These are phyloP conservation scores for Mortierella sp. DNA, from an alignment of 371 early-diverging fungal genomes.

Conservation along the genomic window DNA sequence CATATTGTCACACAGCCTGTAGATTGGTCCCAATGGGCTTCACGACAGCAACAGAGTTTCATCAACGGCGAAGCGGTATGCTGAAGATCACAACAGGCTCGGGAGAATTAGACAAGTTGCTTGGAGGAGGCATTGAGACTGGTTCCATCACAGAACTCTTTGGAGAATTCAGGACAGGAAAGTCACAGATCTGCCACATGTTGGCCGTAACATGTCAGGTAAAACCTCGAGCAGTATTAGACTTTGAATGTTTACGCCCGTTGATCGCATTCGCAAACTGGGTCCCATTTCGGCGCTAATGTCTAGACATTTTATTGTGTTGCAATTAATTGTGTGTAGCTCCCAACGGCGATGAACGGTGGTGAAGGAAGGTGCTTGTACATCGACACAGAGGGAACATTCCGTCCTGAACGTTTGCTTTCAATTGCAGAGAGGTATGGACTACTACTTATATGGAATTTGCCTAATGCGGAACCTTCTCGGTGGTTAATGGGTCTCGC, in stretches of 20 bases:
- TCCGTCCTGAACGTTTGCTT: slow-evolving; percentile 94
- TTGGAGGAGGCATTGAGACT: slow-evolving; percentile 99
- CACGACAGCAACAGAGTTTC: slow-evolving; percentile 96
- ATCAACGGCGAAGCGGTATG: slow-evolving; percentile 90
- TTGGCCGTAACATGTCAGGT: slow-evolving; percentile 98
- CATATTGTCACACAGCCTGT: slow-evolving; percentile 70
- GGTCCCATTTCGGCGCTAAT: no score
- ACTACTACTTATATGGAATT: background rate
- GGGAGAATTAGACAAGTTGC: slow-evolving; percentile 94
- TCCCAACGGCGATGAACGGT: slow-evolving; percentile 91
- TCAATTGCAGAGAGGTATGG: slow-evolving; percentile 91
- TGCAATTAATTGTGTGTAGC: slow-evolving; percentile 61
- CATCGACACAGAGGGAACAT: slow-evolving; percentile 99
- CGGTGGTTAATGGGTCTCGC: background rate
- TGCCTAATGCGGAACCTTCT: background rate
- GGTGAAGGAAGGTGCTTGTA: slow-evolving; percentile 98
- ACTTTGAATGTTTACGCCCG: no score
- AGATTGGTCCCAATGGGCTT: slow-evolving; percentile 98
- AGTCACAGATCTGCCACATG: slow-evolving; percentile 99
- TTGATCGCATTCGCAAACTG: no score
- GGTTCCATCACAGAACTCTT: slow-evolving; percentile 99
- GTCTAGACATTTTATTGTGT: no score
- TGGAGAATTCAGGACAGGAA: slow-evolving; percentile 99
- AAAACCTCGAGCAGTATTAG: background rate
- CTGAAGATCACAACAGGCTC: slow-evolving; percentile 97